Conservation (phyloP, 495 filamentous ascomycete species). For the Astrothelium macrocarpum region DNA sequence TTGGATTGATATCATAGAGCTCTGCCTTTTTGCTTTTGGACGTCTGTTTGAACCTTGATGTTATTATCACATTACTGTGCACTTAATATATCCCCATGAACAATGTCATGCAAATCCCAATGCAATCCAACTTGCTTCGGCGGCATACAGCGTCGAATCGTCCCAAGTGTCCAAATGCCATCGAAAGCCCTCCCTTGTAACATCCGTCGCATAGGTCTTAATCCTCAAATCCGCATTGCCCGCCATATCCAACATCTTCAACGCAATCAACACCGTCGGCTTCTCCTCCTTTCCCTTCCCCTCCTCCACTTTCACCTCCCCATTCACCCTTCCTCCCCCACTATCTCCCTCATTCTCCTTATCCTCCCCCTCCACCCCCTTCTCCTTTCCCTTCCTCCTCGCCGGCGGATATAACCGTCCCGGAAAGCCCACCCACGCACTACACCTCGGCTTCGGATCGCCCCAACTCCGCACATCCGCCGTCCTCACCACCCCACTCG, state of each 20-base stretch:
- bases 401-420: slow-evolving; percentile 6
- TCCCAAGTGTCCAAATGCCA: slow-evolving; percentile 21
- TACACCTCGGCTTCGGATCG: slow-evolving; percentile 11
- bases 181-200: slow-evolving; percentile 28
- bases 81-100: neutral
- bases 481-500: slow-evolving; percentile 13
- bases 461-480: slow-evolving; percentile 15
- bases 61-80: neutral
- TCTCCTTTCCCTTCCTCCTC: neutral
- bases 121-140: slow-evolving; percentile 17
- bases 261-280: slow-evolving; percentile 17
- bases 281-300: neutral
- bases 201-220: slow-evolving; percentile 36
- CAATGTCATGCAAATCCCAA: slow-evolving; percentile 4
- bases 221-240: slow-evolving; percentile 29
- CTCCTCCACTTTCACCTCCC: neutral
- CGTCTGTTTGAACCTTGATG: neutral
- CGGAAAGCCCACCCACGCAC: slow-evolving; percentile 13
- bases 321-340: neutral
- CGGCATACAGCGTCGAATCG: slow-evolving; percentile 17
- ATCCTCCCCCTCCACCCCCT: neutral
- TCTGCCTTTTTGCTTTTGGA: neutral
- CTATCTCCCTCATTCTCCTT: neutral
- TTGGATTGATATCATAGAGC: neutral
- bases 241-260: slow-evolving; percentile 18